Evolutionary conservation across 1,139 yeast species (phyloP).

Genomic region (Debaryomyces psychrophilus): DNA sequence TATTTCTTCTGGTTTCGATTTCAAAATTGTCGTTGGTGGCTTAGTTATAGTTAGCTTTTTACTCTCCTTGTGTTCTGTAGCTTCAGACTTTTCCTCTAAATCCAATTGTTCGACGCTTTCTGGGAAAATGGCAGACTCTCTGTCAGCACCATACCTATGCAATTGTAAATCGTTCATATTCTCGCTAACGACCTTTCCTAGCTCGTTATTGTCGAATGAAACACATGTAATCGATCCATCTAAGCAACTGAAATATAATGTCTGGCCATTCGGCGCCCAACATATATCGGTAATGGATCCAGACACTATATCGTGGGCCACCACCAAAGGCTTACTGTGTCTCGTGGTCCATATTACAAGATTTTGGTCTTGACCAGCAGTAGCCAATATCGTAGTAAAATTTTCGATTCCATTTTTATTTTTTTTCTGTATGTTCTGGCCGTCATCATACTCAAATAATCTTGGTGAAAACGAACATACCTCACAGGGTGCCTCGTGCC

Average conservation of each 20-base stretch:
- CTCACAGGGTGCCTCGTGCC: slow-evolving; percentile 97
- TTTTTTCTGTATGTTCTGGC: slow-evolving; percentile 14
- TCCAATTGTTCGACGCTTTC: slow-evolving; percentile 80
- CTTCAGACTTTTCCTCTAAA: slow-evolving; percentile 64
- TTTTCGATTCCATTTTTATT: slow-evolving; percentile 21
- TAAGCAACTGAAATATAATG: slow-evolving; percentile 72
- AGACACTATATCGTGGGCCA: slow-evolving; percentile 62
- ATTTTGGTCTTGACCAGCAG: slow-evolving; percentile 79
- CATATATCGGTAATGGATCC: slow-evolving; percentile 73
- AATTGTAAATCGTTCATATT: slow-evolving; percentile 66
- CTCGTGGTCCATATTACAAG: slow-evolving; percentile 73
- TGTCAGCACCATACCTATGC: slow-evolving; percentile 84
- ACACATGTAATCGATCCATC: slow-evolving; percentile 85
- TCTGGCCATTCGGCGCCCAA: slow-evolving; percentile 79
- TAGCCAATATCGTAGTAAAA: slow-evolving; percentile 62
- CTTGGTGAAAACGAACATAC: slow-evolving; percentile 89
- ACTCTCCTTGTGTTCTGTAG: slow-evolving; percentile 1
- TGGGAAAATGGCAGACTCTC: slow-evolving; percentile 81
- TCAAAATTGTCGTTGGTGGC: slow-evolving; percentile 8
- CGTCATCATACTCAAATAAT: slow-evolving; percentile 42
- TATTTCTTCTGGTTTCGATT: slow-evolving; percentile 9
- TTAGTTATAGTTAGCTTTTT: slow-evolving; percentile 5
- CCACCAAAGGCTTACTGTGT: slow-evolving; percentile 61
- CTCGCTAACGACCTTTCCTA: slow-evolving; percentile 74
- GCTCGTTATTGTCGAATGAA: slow-evolving; percentile 66